Percentiles rank a stretch among this genome's conserved stretches.
Conservation (phyloP, 2,329 filamentous ascomycete genomes). For the Fonsecaea multimorphosa region DNA sequence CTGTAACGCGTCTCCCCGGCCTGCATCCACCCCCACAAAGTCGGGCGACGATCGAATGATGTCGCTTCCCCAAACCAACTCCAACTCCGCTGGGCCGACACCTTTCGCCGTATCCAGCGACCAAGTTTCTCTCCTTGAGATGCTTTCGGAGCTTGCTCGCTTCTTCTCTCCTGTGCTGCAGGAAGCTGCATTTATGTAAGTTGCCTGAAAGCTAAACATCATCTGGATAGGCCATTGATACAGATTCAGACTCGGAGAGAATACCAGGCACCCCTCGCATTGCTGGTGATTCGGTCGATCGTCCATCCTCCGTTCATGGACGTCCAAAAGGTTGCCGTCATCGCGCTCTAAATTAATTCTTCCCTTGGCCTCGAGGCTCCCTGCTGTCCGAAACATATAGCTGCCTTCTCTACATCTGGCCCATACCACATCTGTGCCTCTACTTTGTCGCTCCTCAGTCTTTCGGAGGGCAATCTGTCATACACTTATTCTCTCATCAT, state of each 20-base stretch:
- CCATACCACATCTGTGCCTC: background rate
- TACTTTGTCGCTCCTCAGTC: background rate
- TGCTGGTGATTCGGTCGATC: background rate
- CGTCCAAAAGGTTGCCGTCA: background rate
- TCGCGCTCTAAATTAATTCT: background rate
- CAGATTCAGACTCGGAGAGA: conserved; percentile 3
- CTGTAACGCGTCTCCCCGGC: background rate
- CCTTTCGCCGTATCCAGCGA: conserved; percentile 1
- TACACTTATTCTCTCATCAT: conserved; percentile 16
- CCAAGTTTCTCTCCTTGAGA: background rate
- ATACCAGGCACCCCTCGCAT: background rate
- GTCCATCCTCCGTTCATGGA: background rate
- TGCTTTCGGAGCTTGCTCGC: background rate
- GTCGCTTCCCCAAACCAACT: conserved; percentile 1
- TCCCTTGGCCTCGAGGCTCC: conserved; percentile 5
- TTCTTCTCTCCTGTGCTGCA: conserved; percentile 1
- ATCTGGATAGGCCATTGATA: background rate
- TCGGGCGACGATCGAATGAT: conserved; percentile 5
- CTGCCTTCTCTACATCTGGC: background rate
- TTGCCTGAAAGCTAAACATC: background rate
- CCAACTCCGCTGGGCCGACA: conserved; percentile 17
- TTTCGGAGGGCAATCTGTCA: background rate
- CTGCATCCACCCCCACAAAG: conserved; percentile 1
- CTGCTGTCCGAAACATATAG: background rate
- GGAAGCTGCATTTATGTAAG: background rate